Evolutionary conservation across 768 basidiomycete species (phyloP).

Genomic region (Termitomyces sp.): DNA sequence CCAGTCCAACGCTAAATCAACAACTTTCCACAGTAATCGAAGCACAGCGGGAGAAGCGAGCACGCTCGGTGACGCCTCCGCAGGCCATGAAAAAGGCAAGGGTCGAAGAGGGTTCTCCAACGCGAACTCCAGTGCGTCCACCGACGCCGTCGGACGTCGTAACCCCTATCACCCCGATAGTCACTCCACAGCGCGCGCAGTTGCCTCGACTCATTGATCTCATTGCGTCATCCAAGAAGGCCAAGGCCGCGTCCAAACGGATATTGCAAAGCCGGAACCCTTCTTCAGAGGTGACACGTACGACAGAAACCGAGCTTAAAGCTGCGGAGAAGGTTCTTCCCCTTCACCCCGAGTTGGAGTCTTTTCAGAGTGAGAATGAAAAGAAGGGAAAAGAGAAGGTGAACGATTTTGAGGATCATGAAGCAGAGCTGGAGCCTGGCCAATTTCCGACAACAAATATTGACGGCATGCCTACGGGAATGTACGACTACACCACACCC

Average conservation of each 20-base stretch:
- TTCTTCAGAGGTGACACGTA: neutral
- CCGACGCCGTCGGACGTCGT: conserved; percentile 16
- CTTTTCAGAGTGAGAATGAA: neutral
- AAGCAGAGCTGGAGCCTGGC: neutral
- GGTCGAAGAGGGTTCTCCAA: neutral
- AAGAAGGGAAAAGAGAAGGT: neutral
- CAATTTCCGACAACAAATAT: neutral
- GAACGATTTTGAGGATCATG: neutral
- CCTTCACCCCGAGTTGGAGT: neutral
- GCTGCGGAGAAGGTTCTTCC: neutral
- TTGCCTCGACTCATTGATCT: conserved; percentile 39
- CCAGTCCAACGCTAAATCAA: conserved; percentile 6
- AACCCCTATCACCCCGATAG: conserved; percentile 18
- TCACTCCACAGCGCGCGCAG: conserved; percentile 18
- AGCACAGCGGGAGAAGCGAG: conserved; percentile 9
- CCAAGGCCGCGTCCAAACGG: conserved; percentile 18
- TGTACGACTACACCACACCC: conserved; percentile 6
- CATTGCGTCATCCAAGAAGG: conserved; percentile 36
- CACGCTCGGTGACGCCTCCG: conserved; percentile 10
- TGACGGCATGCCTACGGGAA: neutral
- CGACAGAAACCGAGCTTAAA: neutral
- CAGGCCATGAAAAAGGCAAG: conserved; percentile 14
- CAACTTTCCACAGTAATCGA: neutral
- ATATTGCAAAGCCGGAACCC: neutral
- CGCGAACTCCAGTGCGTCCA: conserved; percentile 11